Base-by-base conservation (phyloP, 2,329 filamentous ascomycete species). In the Colletotrichum spinosum region DNA sequence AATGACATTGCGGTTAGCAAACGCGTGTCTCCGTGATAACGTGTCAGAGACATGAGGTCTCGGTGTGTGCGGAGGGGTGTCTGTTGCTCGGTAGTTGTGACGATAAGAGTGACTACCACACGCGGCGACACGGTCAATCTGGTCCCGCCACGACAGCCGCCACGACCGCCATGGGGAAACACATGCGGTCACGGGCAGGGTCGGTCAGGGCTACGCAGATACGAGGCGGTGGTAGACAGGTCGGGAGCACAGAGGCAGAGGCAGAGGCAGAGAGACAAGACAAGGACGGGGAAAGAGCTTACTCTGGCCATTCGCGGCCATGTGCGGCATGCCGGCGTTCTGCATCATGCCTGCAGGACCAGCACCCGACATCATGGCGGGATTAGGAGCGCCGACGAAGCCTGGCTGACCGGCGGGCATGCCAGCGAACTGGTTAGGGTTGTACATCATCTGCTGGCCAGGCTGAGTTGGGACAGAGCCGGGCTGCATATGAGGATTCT, bases 271-370 rank as follows among this genome's bases (percentile, higher is more conserved):
- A 55, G 63, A 65, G 64, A 48, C 35, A 67, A 65, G 62, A 69
- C 73, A 68, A 72, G 68, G 69, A 71, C 69, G 67, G 68, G 70
- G 69, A 9, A 44, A 66, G 65, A 68, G 81, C 86, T 83, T 79
- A 88, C 86, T 87, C 74, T 88, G 86, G 57, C 86, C 84, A 80
- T 87, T 88, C 69, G 83, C 77, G 69, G 80, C 79, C 84, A 88
- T 87, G 74, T 85, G 84, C 69, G 81, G 82, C 84, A 88, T 86
- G 73, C 78, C 83, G 70, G 84, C 76, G 74, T 83, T 87, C 78
- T 86, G 87, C 87, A 90, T 89, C 86, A 90, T 88, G 72, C 82
- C 85, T 76, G 80, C 82, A 77, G 83, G 81, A 45, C 82, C 83
- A 68, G 77, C 76, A 69, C 79, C 81, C 54, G 80, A 77, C 81